phyloP scores from a whole-genome alignment of 1,139 yeast genomes.

The Eremothecium cymbalariae region DNA sequence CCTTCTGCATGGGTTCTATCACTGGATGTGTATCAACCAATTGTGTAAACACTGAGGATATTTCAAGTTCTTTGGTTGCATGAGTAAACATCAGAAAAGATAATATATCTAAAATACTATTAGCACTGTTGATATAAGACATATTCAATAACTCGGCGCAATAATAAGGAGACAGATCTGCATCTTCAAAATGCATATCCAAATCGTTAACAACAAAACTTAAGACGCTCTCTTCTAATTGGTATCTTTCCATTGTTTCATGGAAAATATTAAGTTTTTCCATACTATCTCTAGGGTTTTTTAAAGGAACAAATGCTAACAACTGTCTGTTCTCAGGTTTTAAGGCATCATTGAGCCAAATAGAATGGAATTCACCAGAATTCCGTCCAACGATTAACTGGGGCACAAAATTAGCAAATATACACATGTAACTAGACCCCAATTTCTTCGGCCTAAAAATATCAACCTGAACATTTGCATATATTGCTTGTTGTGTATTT shows the following conservation, averaged over 20 bases:
- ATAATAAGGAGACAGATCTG: neutral
- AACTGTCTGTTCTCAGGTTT: conserved; percentile 1
- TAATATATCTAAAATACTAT: conserved; percentile 1
- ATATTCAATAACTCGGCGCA: neutral
- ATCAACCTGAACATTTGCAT: neutral
- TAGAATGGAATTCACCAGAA: conserved; percentile 1
- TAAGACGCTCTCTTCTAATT: conserved; percentile 1
- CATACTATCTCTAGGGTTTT: neutral
- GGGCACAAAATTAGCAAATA: conserved; percentile 4
- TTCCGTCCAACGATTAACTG: conserved; percentile 2
- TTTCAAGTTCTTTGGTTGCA: conserved; percentile 1
- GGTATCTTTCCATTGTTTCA: conserved; percentile 3
- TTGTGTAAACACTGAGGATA: neutral
- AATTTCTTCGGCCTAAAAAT: neutral
- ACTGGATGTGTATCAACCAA: too few species aligned
- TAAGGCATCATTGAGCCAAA: conserved; percentile 2
- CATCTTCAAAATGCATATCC: conserved; percentile 1
- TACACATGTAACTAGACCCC: conserved; percentile 2
- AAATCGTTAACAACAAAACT: conserved; percentile 1
- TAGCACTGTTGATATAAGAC: neutral
- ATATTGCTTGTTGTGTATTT: conserved; percentile 2
- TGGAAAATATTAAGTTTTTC: conserved; percentile 4
- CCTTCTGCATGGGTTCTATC: too few species aligned
- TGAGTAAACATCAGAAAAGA: conserved; percentile 2
- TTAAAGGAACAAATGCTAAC: conserved; percentile 1